These are phyloP conservation scores for Tulasnella calospora DNA, from an alignment of 768 basidiomycete species.

Conservation along the genomic window DNA sequence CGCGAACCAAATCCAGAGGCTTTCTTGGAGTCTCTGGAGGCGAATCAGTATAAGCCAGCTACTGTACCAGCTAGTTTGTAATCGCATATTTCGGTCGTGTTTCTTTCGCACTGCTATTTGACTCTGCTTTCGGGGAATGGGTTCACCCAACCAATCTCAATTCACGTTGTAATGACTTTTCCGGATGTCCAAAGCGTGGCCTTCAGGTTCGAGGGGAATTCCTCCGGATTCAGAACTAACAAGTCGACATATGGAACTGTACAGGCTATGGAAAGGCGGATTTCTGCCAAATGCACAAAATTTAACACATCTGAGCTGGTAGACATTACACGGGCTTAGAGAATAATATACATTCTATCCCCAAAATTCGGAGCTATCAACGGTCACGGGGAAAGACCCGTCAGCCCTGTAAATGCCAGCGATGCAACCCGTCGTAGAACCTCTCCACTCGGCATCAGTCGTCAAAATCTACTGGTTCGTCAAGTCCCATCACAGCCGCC, in stretches of 20 bases:
- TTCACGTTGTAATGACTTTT: no score
- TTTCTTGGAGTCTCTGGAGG: slow-evolving; percentile 55
- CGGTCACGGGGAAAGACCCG: not conserved
- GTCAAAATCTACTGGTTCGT: slow-evolving; percentile 18
- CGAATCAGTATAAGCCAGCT: not conserved
- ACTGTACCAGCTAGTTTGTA: not conserved
- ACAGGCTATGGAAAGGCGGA: no score
- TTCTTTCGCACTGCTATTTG: not conserved
- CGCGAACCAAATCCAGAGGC: slow-evolving; percentile 69
- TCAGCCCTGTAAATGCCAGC: not conserved
- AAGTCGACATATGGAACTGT: no score
- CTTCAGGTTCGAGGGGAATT: no score
- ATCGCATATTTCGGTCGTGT: not conserved
- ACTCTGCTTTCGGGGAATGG: not conserved
- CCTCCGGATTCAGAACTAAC: not conserved
- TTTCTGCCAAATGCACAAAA: no score
- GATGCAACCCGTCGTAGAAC: not conserved
- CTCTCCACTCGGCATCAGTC: not conserved
- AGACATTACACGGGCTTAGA: no score
- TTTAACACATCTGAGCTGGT: no score
- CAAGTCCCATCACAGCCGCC: slow-evolving; percentile 5
- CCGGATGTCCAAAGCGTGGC: no score
- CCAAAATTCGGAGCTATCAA: no score
- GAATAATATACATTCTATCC: no score
- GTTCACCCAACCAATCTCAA: not conserved